phyloP scores from a whole-genome alignment of 495 filamentous ascomycete genomes.

The Beverwykella pulmonaria region DNA sequence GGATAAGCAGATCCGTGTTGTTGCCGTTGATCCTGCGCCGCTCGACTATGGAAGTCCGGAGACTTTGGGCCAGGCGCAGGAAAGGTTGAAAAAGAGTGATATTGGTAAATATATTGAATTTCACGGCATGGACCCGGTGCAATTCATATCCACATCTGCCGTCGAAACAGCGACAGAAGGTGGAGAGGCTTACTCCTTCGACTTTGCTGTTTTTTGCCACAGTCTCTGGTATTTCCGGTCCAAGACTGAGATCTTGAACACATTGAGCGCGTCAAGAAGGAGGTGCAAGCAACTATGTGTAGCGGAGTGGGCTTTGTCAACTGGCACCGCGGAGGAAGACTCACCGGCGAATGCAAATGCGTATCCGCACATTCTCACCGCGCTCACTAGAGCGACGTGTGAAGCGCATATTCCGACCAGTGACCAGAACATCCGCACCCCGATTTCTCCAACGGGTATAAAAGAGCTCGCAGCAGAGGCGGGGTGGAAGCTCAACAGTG shows the following conservation, averaged over 20 bases:
- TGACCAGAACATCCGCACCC: conserved; percentile 18
- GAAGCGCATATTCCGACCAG: conserved; percentile 14
- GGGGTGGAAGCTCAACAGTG: conserved; percentile 10
- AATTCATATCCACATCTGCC: not conserved
- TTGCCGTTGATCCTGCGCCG: conserved; percentile 19
- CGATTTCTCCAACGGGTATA: not conserved
- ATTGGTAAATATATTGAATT: not conserved
- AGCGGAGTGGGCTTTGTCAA: conserved; percentile 19
- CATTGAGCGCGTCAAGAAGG: not conserved
- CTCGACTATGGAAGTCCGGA: conserved; percentile 21
- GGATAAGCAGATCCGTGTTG: not conserved
- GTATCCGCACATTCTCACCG: conserved; percentile 17
- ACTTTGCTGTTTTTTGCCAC: conserved; percentile 12
- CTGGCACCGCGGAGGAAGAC: not conserved
- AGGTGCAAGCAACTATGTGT: not conserved
- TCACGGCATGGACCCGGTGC: not conserved
- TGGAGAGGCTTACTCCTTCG: not conserved
- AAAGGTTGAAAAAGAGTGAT: not conserved
- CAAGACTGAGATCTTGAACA: not conserved
- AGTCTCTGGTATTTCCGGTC: conserved; percentile 19
- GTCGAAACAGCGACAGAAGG: not conserved
- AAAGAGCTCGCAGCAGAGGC: conserved; percentile 7
- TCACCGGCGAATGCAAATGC: not conserved
- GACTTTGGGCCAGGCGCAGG: conserved; percentile 21
- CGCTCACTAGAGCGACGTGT: conserved; percentile 12